Conservation (phyloP, 2,329 filamentous ascomycete genomes). For the Aspergillus hortae region DNA sequence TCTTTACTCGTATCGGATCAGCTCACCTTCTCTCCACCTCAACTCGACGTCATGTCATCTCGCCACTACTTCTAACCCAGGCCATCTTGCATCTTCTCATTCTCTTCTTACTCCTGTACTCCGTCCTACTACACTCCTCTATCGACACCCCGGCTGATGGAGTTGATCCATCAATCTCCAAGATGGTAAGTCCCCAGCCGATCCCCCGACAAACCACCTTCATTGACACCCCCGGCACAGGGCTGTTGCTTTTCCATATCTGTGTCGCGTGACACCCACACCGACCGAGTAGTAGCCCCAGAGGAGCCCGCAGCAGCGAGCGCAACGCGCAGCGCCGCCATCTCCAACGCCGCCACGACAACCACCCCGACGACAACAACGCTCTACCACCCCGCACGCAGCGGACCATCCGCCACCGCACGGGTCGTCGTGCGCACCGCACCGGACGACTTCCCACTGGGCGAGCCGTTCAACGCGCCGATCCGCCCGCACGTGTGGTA, state of each 20-base stretch:
- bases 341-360: neutral
- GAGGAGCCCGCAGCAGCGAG: conserved; percentile 22
- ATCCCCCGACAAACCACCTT: neutral
- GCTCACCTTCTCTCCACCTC: neutral
- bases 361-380: neutral
- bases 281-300: conserved; percentile 15
- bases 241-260: conserved; percentile 37
- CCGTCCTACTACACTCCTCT: too few species aligned
- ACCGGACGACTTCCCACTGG: conserved; percentile 27
- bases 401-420: conserved; percentile 12
- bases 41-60: too few species aligned
- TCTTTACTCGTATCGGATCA: neutral
- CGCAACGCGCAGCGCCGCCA: conserved; percentile 7
- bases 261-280: conserved; percentile 30
- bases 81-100: neutral
- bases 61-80: too few species aligned
- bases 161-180: conserved; percentile 21
- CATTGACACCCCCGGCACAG: conserved; percentile 16
- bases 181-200: conserved; percentile 30
- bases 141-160: conserved; percentile 20
- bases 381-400: neutral
- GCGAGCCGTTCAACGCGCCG: conserved; percentile 67
- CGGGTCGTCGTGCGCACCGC: conserved; percentile 8
- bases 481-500: conserved; percentile 65
- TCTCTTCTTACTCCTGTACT: too few species aligned